phyloP scores from a whole-genome alignment of 495 filamentous ascomycete species.

The Daldinia childiae region DNA sequence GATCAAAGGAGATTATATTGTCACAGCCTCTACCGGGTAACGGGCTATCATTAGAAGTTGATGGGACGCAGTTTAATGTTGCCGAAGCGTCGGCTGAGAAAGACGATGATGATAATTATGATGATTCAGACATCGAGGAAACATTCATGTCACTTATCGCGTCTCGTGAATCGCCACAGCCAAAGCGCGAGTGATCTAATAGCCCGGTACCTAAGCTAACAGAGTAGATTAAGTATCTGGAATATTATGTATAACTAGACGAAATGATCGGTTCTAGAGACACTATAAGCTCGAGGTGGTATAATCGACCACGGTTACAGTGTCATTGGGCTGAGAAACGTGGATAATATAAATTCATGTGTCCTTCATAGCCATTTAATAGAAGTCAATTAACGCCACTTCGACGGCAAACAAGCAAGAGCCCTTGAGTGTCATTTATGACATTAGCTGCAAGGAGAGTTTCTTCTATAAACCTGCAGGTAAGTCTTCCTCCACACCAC shows the following conservation, averaged over 20 bases:
- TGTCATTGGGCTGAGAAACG: too few species aligned
- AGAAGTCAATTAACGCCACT: background rate
- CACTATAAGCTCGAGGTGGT: background rate
- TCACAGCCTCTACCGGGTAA: background rate
- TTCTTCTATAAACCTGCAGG: background rate
- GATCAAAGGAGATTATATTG: conserved; percentile 60
- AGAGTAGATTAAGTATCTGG: too few species aligned
- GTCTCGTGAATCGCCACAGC: background rate
- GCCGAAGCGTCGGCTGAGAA: conserved; percentile 45
- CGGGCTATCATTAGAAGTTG: conserved; percentile 3
- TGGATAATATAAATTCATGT: background rate
- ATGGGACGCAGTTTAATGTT: conserved; percentile 54
- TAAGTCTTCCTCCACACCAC: background rate
- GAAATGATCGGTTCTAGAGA: too few species aligned
- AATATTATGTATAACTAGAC: too few species aligned
- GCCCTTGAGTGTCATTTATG: background rate
- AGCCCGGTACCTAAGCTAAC: too few species aligned
- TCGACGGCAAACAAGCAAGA: background rate
- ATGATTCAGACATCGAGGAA: conserved; percentile 60
- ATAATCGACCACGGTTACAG: background rate
- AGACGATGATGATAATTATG: conserved; percentile 55
- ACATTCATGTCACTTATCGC: conserved; percentile 55
- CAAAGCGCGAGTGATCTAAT: conserved; percentile 6
- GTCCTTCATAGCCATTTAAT: background rate
- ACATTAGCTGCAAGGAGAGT: background rate